Base-by-base conservation (phyloP, 2,329 filamentous ascomycete species). In the Exutisphaerella laricina region DNA sequence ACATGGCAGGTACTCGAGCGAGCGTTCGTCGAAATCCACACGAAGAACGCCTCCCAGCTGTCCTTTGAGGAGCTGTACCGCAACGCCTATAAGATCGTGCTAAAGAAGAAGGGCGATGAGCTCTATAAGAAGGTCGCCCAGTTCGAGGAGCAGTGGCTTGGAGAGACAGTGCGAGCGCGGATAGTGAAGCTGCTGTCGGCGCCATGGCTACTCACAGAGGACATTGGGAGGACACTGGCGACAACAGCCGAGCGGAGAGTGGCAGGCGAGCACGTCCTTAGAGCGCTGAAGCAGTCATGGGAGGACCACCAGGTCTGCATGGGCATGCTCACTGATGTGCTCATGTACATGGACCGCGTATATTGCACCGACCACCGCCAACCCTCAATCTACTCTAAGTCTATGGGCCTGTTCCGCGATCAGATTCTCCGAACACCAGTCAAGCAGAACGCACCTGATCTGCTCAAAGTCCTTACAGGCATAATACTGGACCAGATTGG, bases 51-150 rank as follows among this genome's bases (percentile, higher is more conserved):
- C 47, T 94, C 88, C 7, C 75, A 77, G 12, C 78, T 98, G 2
- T 95, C 89, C 1, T 98, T 96, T 69, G 92, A 98, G 65, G 85
- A 94, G 59, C 78, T 98, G 1, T 98, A 98, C 68, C 84, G 92
- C 45, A 85, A 85, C 41, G 86, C 88, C 4, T 98, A 98, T 68
- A 90, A 92, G 64, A 86, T 97, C 14, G 90, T 97, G 1, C 70
- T 96, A 25, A 85, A 84, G 66, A 94, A 90, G 68, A 84, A 88
- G 55, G 89, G 89, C 18, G 79, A 85, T 23, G 72, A 82, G 8
- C 74, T 98, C 1, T 97, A 97, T 66, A 77, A 84, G 4, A 75
- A 78, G 7, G 88, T 97, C 36, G 84, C 83, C 56, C 70, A 80
- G 2, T 88, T 95, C 42, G 90, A 97, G 66, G 77, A 82, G 57